Conservation (phyloP, 331 rosid genomes). For the Saraca asoca region DNA sequence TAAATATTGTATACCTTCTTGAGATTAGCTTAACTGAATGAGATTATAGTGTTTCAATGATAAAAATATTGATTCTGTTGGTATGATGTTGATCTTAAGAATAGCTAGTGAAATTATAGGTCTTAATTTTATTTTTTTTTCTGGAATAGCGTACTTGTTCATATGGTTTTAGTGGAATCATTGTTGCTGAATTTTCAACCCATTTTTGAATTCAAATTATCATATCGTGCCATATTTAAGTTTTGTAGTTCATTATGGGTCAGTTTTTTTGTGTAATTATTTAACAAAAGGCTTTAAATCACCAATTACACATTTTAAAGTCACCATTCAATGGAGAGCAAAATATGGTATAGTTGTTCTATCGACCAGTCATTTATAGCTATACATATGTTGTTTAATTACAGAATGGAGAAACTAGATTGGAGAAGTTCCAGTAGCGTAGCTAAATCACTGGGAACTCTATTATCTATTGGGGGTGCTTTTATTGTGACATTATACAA, state of each 20-base stretch:
- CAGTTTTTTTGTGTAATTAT: no score
- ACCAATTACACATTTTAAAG: constrained; percentile 1
- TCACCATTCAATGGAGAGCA: constrained; percentile 1
- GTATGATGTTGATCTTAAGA: not conserved
- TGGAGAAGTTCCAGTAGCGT: constrained; percentile 57
- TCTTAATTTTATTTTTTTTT: not conserved
- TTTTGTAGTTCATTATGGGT: not conserved
- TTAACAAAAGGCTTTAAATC: not conserved
- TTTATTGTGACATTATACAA: constrained; percentile 73
- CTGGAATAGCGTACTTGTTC: not conserved
- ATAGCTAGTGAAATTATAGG: not conserved
- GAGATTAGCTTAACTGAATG: not conserved
- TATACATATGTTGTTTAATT: constrained; percentile 14
- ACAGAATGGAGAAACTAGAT: constrained; percentile 71
- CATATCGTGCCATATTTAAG: not conserved
- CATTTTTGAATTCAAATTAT: not conserved
- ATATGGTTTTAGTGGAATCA: not conserved
- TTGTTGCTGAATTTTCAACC: not conserved
- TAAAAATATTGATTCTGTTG: constrained; percentile 3
- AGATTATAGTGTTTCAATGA: not conserved
- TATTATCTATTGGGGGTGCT: constrained; percentile 70
- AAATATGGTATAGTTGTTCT: constrained; percentile 14
- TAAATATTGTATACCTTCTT: not conserved
- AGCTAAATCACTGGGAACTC: constrained; percentile 67
- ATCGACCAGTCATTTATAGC: constrained; percentile 4